Evolutionary conservation across 371 early-diverging fungal genomes (phyloP), one percentile per base, ranked within the genome.

Genomic region (Mucor indicus): DNA sequence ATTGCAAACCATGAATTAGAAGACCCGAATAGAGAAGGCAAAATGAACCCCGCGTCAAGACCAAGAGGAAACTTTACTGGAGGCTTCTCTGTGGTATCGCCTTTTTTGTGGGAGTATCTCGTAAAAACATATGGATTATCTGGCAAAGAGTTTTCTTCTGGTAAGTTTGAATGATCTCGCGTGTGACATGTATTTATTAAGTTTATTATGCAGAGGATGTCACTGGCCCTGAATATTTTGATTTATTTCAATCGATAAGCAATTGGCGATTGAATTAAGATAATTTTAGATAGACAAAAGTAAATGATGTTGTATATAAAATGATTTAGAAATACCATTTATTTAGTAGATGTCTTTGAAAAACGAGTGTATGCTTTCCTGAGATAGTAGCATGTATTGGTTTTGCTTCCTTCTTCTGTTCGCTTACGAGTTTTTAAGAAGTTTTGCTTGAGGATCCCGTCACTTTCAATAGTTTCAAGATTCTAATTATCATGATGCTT

Each of bases 61-160:
- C 75, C 75, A 1, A 51, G 64, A 15, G 71, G 70, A 1, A 60
- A 57, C 13, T 67, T 66, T 17, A 55, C 50, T 8, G 71, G 64
- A 15, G 70, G 67, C 0, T 68, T 75, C 38, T 66, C 67, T 15
- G 62, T 75, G 23, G 69, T 70, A 6, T 60, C 71, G 1, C 71
- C 75, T 9, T 27, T 38, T 21, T 45, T 75, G 15, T 75, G 75
- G 71, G 33, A 66, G 13, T 74, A 74, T 43, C 49, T 74, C n/a
- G 60, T 58, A 1, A 43, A 67, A 2, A 63, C 65, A 0, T 74
- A 74, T 53, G 75, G 75, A 11, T 48, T 70, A 20, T 37, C 35
- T 11, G 75, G 75, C 6, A 41, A 44, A 8, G 37, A 31, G 1
- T 69, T 56, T 40, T 58, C 61, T 11, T 69, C 74, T 49, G 64